Conservation (phyloP, 129 eudicot species). For the Arctium lappa region DNA sequence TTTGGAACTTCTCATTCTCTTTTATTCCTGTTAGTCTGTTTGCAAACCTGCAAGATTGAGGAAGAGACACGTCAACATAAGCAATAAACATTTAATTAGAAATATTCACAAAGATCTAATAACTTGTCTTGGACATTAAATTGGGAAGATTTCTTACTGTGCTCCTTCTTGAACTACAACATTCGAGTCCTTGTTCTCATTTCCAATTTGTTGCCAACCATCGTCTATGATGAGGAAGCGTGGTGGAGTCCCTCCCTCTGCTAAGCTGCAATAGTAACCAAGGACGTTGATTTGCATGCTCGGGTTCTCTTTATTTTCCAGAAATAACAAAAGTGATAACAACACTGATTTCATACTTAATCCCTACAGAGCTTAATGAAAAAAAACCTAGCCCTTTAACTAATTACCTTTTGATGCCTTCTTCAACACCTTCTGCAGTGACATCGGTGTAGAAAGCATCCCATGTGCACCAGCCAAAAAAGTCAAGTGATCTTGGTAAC, state of each 20-base stretch:
- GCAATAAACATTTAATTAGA: neutral
- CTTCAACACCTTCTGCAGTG: conserved; percentile 89
- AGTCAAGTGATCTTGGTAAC: conserved; percentile 74
- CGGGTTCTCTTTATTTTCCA: neutral
- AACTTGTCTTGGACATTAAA: neutral
- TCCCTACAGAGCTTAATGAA: neutral
- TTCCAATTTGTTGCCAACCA: conserved; percentile 96
- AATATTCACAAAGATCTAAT: neutral
- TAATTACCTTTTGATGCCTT: conserved; percentile 76
- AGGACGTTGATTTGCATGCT: neutral
- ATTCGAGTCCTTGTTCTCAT: conserved; percentile 38
- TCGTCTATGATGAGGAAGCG: conserved; percentile 94
- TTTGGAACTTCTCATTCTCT: conserved; percentile 82
- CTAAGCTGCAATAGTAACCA: conserved; percentile 47
- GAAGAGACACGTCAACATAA: neutral
- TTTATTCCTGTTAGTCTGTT: conserved; percentile 80
- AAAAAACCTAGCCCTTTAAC: neutral
- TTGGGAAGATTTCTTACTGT: conserved; percentile 54
- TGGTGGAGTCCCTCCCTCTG: conserved; percentile 73
- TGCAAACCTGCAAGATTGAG: conserved; percentile 64
- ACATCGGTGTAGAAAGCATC: conserved; percentile 99
- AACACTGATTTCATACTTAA: neutral
- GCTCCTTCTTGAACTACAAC: conserved; percentile 79
- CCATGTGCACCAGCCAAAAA: conserved; percentile 99
- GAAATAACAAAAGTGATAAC: neutral